Evolutionary conservation across 352 stramenopile species (phyloP).

Genomic region (Phytophthora boehmeriae): DNA sequence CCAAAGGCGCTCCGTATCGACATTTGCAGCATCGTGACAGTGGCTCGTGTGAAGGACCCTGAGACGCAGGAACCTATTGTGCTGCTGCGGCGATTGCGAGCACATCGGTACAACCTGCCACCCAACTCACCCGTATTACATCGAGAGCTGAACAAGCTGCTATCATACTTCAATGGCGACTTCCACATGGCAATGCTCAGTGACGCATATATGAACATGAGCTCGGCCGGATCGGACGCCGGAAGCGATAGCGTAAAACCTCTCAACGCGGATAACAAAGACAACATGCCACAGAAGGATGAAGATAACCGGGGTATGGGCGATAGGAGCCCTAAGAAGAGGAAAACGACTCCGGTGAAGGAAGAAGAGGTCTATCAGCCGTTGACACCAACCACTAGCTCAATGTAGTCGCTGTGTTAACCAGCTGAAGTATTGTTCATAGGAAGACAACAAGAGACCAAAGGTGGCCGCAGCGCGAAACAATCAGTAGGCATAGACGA

Average conservation of each 20-base stretch:
- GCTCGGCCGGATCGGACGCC: slow-evolving; percentile 13
- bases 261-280: slow-evolving; percentile 16
- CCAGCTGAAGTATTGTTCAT: slow-evolving; percentile 8
- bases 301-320: slow-evolving; percentile 7
- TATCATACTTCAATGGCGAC: slow-evolving; percentile 56
- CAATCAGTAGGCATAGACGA: slow-evolving; percentile 21
- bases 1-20: slow-evolving; percentile 34
- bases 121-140: slow-evolving; percentile 45
- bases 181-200: slow-evolving; percentile 53
- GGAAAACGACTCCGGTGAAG: slow-evolving; percentile 21
- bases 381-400: background rate
- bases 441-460: slow-evolving; percentile 11
- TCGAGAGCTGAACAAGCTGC: slow-evolving; percentile 39
- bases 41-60: slow-evolving; percentile 31
- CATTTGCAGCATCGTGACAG: slow-evolving; percentile 34
- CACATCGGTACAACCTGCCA: slow-evolving; percentile 54
- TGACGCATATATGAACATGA: slow-evolving; percentile 38
- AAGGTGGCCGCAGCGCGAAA: background rate
- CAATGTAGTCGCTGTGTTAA: slow-evolving; percentile 8
- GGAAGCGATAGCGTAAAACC: slow-evolving; percentile 23
- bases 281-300: background rate
- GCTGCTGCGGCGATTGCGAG: slow-evolving; percentile 43
- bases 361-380: slow-evolving; percentile 4
- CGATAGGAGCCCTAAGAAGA: slow-evolving; percentile 23
- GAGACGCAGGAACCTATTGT: slow-evolving; percentile 31